These are phyloP conservation scores for Metroxylon sagu DNA, from an alignment of 176 grass and related monocot genomes.

Conservation along the genomic window DNA sequence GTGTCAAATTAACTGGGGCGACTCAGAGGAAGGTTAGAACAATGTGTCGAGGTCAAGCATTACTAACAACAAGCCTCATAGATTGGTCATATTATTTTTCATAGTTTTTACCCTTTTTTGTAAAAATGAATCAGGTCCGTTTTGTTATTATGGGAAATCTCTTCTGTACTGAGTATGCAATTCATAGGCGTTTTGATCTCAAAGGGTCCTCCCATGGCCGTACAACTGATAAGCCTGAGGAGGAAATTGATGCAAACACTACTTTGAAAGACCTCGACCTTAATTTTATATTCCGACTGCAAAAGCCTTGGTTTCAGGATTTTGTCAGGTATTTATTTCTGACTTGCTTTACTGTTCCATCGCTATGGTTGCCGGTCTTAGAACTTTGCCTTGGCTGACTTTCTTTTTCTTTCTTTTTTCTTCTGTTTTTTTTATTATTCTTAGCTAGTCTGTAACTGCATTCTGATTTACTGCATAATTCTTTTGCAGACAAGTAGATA, in stretches of 20 bases:
- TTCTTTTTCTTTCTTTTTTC: neutral
- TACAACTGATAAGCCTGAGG: conserved; percentile 63
- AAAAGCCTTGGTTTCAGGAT: conserved; percentile 56
- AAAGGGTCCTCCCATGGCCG: conserved; percentile 84
- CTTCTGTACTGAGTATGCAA: conserved; percentile 43
- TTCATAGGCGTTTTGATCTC: conserved; percentile 67
- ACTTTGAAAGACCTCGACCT: conserved; percentile 85
- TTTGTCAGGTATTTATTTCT: conserved; percentile 39
- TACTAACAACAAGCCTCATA: too few species aligned
- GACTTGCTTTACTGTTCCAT: too few species aligned
- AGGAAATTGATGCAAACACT: conserved; percentile 62
- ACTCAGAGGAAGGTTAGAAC: conserved; percentile 68
- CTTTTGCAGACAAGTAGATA: conserved; percentile 68
- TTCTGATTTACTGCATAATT: neutral
- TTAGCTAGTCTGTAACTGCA: neutral
- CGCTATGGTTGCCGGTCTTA: too few species aligned
- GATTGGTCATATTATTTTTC: too few species aligned
- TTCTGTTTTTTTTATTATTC: neutral
- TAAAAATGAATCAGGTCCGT: conserved; percentile 34
- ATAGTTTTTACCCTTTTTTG: too few species aligned
- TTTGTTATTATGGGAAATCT: conserved; percentile 95
- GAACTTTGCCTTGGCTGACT: neutral
- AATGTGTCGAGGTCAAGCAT: too few species aligned
- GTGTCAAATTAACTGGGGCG: conserved; percentile 67
- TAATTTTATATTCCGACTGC: conserved; percentile 69